Conservation (phyloP, 495 filamentous ascomycete species). For the Aspergillus nidulans region DNA sequence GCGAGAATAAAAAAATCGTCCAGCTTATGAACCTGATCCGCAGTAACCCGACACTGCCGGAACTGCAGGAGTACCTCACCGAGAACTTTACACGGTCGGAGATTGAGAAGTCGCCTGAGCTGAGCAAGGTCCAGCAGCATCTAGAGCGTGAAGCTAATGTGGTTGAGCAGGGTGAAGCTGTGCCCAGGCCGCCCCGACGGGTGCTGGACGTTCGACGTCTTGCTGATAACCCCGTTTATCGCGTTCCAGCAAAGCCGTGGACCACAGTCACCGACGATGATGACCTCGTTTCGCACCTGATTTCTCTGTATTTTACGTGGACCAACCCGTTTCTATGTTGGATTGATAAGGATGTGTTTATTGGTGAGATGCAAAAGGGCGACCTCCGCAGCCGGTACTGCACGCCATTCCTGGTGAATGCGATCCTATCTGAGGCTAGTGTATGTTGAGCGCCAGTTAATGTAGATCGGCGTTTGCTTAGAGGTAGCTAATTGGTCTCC, state of each 20-base stretch:
- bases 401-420: conserved; percentile 45
- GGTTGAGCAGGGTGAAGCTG: neutral
- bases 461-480: neutral
- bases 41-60: conserved; percentile 22
- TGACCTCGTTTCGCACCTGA: conserved; percentile 44
- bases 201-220: conserved; percentile 24
- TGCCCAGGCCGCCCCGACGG: conserved; percentile 11
- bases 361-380: conserved; percentile 34
- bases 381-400: conserved; percentile 30
- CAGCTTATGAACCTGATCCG: conserved; percentile 27
- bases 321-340: conserved; percentile 36
- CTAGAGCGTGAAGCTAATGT: conserved; percentile 9
- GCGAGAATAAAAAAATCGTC: conserved; percentile 15
- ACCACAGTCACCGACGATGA: conserved; percentile 43
- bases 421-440: conserved; percentile 34
- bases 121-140: conserved; percentile 15
- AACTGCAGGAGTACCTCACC: conserved; percentile 21
- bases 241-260: conserved; percentile 42
- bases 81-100: conserved; percentile 17
- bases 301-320: conserved; percentile 46
- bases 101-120: conserved; percentile 17
- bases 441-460: conserved; percentile 14
- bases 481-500: conserved; percentile 1
- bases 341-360: conserved; percentile 40
- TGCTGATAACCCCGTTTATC: conserved; percentile 22